phyloP scores from a whole-genome alignment of 148 eudicot genomes.

The Rhododendron molle region DNA sequence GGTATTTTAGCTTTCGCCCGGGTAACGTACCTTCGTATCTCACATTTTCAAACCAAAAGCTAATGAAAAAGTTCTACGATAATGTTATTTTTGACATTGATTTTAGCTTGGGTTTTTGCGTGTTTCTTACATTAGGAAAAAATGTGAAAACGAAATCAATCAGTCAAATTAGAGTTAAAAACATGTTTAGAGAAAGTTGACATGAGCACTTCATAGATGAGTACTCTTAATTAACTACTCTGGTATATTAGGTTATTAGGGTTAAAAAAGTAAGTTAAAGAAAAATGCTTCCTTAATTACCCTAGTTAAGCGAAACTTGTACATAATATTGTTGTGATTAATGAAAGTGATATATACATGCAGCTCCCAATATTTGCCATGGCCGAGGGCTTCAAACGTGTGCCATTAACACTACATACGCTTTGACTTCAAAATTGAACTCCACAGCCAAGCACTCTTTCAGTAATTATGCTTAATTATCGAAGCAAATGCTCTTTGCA shows the following conservation, averaged over 20 bases:
- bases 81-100: background rate
- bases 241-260: background rate
- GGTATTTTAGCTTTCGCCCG: background rate
- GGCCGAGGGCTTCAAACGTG: too few species aligned
- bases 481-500: background rate
- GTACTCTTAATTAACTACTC: background rate
- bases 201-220: background rate
- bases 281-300: background rate
- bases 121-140: background rate
- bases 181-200: background rate
- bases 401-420: too few species aligned
- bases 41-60: background rate
- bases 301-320: background rate
- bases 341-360: background rate
- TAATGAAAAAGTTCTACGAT: too few species aligned
- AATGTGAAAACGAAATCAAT: background rate
- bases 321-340: background rate
- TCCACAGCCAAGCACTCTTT: too few species aligned
- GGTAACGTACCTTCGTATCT: too few species aligned
- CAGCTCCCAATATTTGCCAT: too few species aligned
- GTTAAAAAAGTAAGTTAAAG: background rate
- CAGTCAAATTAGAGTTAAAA: background rate
- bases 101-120: too few species aligned
- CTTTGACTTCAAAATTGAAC: too few species aligned
- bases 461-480: background rate